Base-by-base conservation (phyloP, 768 basidiomycete genomes). In the Boletus reticulatus region DNA sequence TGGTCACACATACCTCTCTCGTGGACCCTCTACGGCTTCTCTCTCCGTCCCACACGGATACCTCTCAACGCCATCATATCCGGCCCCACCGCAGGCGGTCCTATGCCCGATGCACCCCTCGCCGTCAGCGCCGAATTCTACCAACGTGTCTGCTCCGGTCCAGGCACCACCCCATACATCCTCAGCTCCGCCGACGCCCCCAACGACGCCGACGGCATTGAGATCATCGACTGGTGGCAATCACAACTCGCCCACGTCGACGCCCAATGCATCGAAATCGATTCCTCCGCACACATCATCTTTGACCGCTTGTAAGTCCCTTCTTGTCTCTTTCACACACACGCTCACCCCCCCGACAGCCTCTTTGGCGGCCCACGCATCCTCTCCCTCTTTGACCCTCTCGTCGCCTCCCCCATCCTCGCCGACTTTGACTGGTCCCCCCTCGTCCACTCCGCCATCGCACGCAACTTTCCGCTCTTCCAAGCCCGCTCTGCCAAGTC, bases 11-110 rank as follows among this genome's bases (percentile, higher is more conserved):
- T 72, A 0, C 79, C 83, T 4, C 66, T 82, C 31, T 78, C 79
- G 4, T 84, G 81, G 66, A 80, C 81, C 3, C 49, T 84, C 1
- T 82, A 84, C 56, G 81, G 80, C 57, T 76, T 81, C 52, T 72
- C 79, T 0, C 71, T 84, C 50, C 76, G 83, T 20, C 78, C 81
- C 5, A 72, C 78, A 1, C 72, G 74, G 5, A 74, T 84, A 44
- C 85, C 85, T 0, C 62, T 86, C 39, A 83, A 84, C 44, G 82
- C 84, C 1, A 82, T 84, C 57, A 72, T 86, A 19, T 73, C 78
- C 0, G 84, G 85, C 1, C 82, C 83, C 6, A 73, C 80, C 1
- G 80, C 82, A 4, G 84, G 84, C 1, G 81, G 76, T 0, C 70
- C 74, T 27, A 70, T 72, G 57, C 50, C 70, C 7, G 36, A 64